phyloP scores from a whole-genome alignment of 139 green algal species.

The Protoeuglena noctilucae region DNA sequence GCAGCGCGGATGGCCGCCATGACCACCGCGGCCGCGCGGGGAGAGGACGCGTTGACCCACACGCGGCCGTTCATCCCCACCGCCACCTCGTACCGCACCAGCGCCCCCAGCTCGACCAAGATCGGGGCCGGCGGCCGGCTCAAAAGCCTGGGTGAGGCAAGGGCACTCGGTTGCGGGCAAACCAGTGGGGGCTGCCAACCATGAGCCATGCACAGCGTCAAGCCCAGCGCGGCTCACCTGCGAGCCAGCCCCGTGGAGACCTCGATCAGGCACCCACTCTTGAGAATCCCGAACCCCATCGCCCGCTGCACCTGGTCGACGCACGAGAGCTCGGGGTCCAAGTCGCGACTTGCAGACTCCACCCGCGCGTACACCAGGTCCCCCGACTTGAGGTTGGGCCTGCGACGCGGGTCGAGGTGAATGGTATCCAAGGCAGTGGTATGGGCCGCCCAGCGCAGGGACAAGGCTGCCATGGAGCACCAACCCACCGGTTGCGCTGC shows the following conservation, averaged over 20 bases:
- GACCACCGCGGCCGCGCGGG: background rate
- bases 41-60: background rate
- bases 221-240: too few relatives aligned
- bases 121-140: background rate
- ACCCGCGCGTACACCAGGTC: background rate
- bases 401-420: too few relatives aligned
- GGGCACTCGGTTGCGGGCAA: too few relatives aligned
- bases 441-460: too few relatives aligned
- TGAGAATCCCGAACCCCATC: background rate
- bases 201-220: too few relatives aligned
- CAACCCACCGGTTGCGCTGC: background rate
- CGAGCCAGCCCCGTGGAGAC: too few relatives aligned
- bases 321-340: background rate
- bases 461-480: too few relatives aligned
- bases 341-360: background rate
- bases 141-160: too few relatives aligned
- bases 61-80: background rate
- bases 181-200: too few relatives aligned
- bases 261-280: too few relatives aligned
- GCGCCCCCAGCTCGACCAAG: background rate
- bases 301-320: background rate
- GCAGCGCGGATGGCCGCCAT: background rate
- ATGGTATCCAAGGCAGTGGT: too few relatives aligned
- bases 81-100: background rate
- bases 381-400: background rate